phyloP scores from a whole-genome alignment of 2,329 filamentous ascomycete genomes.

The Colletotrichum tanaceti region DNA sequence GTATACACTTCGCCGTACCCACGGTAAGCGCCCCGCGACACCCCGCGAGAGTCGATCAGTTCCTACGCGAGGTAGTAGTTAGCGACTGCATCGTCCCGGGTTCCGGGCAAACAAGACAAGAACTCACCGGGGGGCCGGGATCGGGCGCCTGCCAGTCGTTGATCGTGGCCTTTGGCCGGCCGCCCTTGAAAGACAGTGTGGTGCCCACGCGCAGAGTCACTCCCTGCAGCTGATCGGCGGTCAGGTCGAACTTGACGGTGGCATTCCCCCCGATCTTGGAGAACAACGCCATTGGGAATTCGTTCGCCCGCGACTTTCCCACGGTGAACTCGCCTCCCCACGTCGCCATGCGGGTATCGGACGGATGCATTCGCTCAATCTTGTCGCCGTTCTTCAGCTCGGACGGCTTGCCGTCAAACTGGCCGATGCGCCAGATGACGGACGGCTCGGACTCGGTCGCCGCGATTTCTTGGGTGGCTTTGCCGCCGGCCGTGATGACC shows the following conservation, averaged over 20 bases:
- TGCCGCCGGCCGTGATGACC: slow-evolving; percentile 59
- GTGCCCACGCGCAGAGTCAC: slow-evolving; percentile 67
- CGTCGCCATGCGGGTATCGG: slow-evolving; percentile 63
- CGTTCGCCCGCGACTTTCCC: slow-evolving; percentile 57
- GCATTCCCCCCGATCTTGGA: slow-evolving; percentile 59
- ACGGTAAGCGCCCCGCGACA: slow-evolving; percentile 68
- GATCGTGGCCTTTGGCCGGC: slow-evolving; percentile 59
- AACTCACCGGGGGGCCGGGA: slow-evolving; percentile 48
- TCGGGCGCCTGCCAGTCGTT: slow-evolving; percentile 48
- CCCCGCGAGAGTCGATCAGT: slow-evolving; percentile 65
- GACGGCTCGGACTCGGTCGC: slow-evolving; percentile 52
- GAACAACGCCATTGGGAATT: slow-evolving; percentile 70
- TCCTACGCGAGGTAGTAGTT: slow-evolving; percentile 26
- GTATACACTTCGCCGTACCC: slow-evolving; percentile 68
- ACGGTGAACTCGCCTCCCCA: slow-evolving; percentile 66
- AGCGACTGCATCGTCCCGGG: slow-evolving; percentile 39
- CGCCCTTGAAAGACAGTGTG: slow-evolving; percentile 67
- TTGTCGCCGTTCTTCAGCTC: slow-evolving; percentile 70
- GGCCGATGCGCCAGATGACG: slow-evolving; percentile 66
- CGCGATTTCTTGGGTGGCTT: slow-evolving; percentile 60
- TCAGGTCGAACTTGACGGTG: slow-evolving; percentile 63
- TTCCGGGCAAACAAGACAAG: slow-evolving; percentile 46
- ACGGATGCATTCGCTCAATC: slow-evolving; percentile 68
- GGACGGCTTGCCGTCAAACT: slow-evolving; percentile 66
- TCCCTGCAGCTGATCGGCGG: slow-evolving; percentile 54